Percentiles rank a stretch among this genome's conserved stretches.
Evolutionary conservation across 495 filamentous ascomycete genomes (phyloP).

Genomic region (Aspergillus ostianus): DNA sequence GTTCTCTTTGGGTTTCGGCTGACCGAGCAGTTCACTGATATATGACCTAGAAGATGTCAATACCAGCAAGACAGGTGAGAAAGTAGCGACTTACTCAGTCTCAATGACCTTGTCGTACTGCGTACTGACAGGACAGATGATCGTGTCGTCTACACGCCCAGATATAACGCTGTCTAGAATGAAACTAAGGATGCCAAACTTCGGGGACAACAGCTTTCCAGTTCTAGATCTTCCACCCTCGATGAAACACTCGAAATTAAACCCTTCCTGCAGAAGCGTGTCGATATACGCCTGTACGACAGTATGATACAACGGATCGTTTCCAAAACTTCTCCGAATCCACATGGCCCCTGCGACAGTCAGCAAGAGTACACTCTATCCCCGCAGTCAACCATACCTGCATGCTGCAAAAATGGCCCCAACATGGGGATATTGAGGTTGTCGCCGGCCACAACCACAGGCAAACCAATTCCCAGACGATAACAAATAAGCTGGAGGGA

Average conservation of each 20-base stretch:
- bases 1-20: conserved; percentile 94
- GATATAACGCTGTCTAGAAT: conserved; percentile 85
- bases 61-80: neutral
- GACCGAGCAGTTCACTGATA: conserved; percentile 86
- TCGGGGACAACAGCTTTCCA: conserved; percentile 88
- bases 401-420: conserved; percentile 88
- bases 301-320: conserved; percentile 85
- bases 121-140: conserved; percentile 91
- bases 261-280: conserved; percentile 82
- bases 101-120: conserved; percentile 99
- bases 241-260: conserved; percentile 95
- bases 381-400: conserved; percentile 49
- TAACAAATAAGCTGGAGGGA: conserved; percentile 93
- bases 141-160: conserved; percentile 84
- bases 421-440: conserved; percentile 93
- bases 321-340: conserved; percentile 88
- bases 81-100: conserved; percentile 60
- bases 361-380: conserved; percentile 12
- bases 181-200: conserved; percentile 95
- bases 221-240: conserved; percentile 91
- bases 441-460: conserved; percentile 92
- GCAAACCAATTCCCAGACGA: conserved; percentile 80
- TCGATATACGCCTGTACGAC: conserved; percentile 96
- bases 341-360: conserved; percentile 76
- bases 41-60: conserved; percentile 59